Evolutionary conservation across 805 yeast species (phyloP).

Genomic region (Clavispora vitiphila): DNA sequence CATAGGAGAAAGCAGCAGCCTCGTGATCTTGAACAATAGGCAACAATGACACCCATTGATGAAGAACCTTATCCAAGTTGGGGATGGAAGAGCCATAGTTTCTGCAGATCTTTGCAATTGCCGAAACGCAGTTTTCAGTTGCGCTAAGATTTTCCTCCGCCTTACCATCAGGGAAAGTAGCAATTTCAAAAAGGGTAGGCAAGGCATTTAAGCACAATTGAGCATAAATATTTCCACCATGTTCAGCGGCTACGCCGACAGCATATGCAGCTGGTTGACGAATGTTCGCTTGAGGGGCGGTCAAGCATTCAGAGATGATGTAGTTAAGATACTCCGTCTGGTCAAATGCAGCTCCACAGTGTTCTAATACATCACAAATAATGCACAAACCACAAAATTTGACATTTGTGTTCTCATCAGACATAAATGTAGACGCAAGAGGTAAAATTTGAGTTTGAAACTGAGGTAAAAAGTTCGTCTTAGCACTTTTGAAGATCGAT

Average conservation of each 20-base stretch:
- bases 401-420: conserved; percentile 62
- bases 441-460: conserved; percentile 59
- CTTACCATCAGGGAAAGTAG: conserved; percentile 73
- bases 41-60: conserved; percentile 74
- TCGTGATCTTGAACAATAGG: conserved; percentile 83
- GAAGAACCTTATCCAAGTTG: conserved; percentile 55
- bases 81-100: conserved; percentile 56
- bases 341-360: conserved; percentile 63
- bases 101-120: conserved; percentile 80
- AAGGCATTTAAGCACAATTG: conserved; percentile 66
- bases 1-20: conserved; percentile 81
- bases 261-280: conserved; percentile 86
- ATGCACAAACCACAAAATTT: conserved; percentile 76
- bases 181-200: conserved; percentile 68
- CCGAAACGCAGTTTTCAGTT: conserved; percentile 77
- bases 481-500: conserved; percentile 60
- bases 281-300: conserved; percentile 61
- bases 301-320: conserved; percentile 61
- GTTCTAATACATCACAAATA: conserved; percentile 76
- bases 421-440: conserved; percentile 53
- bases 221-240: conserved; percentile 61
- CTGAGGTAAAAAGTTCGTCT: conserved; percentile 53
- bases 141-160: conserved; percentile 82
- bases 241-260: conserved; percentile 81
- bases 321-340: conserved; percentile 62